phyloP scores from a whole-genome alignment of 2,329 filamentous ascomycete genomes.

The Aspergillus uvarum region DNA sequence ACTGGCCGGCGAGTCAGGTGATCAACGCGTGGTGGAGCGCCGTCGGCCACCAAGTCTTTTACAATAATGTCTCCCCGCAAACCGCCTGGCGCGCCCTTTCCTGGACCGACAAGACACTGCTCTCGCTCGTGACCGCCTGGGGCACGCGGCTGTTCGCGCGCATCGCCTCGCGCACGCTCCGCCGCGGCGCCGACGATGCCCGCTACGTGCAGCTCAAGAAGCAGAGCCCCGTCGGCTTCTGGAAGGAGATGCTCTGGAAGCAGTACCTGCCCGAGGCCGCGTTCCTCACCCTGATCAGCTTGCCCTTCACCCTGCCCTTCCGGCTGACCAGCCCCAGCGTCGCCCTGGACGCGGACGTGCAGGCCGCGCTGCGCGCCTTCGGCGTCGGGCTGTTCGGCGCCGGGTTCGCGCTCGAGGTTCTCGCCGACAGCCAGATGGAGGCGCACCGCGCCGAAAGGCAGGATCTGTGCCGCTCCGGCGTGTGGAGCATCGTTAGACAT shows the following conservation, averaged over 20 bases:
- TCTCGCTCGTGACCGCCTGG: slow-evolving; percentile 59
- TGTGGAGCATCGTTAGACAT: slow-evolving; percentile 62
- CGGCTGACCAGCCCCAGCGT: slow-evolving; percentile 33
- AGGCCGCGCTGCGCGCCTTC: slow-evolving; percentile 35
- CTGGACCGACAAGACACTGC: slow-evolving; percentile 56
- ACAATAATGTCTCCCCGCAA: slow-evolving; percentile 47
- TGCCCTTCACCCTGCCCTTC: slow-evolving; percentile 60
- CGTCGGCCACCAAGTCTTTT: slow-evolving; percentile 52
- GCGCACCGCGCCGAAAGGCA: slow-evolving; percentile 48
- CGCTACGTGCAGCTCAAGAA: slow-evolving; percentile 55
- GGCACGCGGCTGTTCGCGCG: slow-evolving; percentile 58
- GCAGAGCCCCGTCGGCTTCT: slow-evolving; percentile 51
- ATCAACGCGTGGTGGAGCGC: slow-evolving; percentile 62
- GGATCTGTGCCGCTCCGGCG: slow-evolving; percentile 54
- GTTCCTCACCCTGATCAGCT: slow-evolving; percentile 56
- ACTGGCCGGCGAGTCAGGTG: slow-evolving; percentile 58
- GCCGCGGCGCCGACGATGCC: slow-evolving; percentile 56
- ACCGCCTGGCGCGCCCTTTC: slow-evolving; percentile 51
- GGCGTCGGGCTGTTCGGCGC: slow-evolving; percentile 58
- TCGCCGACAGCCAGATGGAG: slow-evolving; percentile 59
- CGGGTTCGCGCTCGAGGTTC: slow-evolving; percentile 56
- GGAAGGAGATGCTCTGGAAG: slow-evolving; percentile 56
- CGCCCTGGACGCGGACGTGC: slow-evolving; percentile 27
- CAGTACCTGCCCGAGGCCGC: slow-evolving; percentile 59
- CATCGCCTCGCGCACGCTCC: slow-evolving; percentile 50